A percentile compares a stretch with the other conserved stretches of the same genome.
Conservation (phyloP, 176 grass and related monocot species). For the Microstegium vimineum region DNA sequence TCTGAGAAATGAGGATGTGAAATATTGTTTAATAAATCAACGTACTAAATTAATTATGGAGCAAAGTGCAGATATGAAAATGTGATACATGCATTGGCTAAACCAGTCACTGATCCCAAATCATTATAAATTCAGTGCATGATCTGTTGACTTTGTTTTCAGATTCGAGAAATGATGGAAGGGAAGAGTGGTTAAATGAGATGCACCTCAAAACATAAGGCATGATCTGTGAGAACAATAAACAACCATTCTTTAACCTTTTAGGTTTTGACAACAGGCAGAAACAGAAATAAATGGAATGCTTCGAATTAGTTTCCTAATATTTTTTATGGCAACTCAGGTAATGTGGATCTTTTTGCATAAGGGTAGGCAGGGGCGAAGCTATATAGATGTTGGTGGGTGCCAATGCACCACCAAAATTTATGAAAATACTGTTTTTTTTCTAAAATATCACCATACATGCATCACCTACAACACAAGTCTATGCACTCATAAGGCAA, state of each 20-base stretch:
- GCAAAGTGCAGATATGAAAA: neutral
- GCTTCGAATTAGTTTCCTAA: neutral
- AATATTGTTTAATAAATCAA: neutral
- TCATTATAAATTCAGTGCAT: neutral
- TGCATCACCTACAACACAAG: no score
- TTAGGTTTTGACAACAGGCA: neutral
- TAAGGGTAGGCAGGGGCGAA: no score
- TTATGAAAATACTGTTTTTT: no score
- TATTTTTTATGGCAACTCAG: neutral
- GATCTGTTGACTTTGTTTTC: neutral
- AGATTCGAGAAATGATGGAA: neutral
- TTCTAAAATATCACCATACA: no score
- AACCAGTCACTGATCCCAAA: neutral
- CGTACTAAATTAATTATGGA: neutral
- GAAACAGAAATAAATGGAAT: neutral
- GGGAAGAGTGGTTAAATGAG: neutral
- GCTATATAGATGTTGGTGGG: no score
- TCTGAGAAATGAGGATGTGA: slow-evolving; percentile 14
- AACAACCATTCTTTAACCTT: neutral
- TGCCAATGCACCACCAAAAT: no score
- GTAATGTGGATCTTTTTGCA: neutral
- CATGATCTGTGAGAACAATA: neutral
- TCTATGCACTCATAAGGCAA: no score
- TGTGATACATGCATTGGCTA: neutral
- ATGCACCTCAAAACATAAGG: neutral